Base-by-base conservation (phyloP, 805 yeast genomes). In the Blastobotrys terrestris region DNA sequence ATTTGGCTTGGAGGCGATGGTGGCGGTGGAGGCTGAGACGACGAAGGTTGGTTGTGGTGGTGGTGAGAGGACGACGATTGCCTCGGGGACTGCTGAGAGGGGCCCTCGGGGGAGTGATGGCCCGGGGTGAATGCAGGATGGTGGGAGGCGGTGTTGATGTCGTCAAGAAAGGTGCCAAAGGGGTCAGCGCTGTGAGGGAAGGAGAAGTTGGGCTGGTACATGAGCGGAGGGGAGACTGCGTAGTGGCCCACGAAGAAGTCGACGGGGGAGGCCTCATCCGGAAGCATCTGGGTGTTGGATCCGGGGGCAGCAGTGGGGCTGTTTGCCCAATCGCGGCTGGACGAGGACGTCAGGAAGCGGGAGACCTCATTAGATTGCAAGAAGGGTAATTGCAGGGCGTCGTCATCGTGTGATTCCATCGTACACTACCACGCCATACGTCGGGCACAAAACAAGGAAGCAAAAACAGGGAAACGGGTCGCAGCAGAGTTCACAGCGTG, bases 241-340 rank as follows among this genome's bases (percentile, higher is more conserved):
- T 59, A 59, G 41, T 59, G 63, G 15, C 63, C 63, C 5, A 26
- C 35, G 35, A 60, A 53, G 46, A 60, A 60, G 42, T 58, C 61
- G 19, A 51, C 55, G 2, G 60, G 56, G 4, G 58, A 58, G 40
- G 47, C 39, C 21, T 55, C 58, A 11, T 58, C 31, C 51, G 55
- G 16, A 52, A 54, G 45, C 47, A 47, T 3, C 18, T 19, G n/a
- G 56, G 53, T 4, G 47, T 58, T 13, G 51, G 40, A n/a, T 52
- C 51, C 60, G 60, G 58, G 43, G 56, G 60, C 50, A 58, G 58
- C 3, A 58, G 53, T n/a, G 60, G 53, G 35, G 11, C 35, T 26
- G 35, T 11, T 26, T 5, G 35, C 35, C 35, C 35, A 26, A 11
- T 26, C 35, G 8, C 35, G 35, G 8, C 8, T 26, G 35, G 35